phyloP scores from a whole-genome alignment of 1,284 basidiomycete species.

The Sporisorium exsertum region DNA sequence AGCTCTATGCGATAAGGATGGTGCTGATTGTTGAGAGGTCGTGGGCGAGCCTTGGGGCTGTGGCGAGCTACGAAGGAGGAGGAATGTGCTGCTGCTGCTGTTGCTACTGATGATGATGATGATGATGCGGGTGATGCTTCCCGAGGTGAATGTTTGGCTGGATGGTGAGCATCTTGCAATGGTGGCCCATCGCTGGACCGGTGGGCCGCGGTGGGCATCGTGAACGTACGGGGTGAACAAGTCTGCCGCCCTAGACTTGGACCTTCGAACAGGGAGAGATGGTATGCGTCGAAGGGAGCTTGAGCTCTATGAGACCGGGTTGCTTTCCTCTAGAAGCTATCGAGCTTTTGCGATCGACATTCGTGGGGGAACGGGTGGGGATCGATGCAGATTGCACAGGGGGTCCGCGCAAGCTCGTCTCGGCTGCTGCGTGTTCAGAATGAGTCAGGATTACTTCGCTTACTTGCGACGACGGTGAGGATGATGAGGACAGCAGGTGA shows the following conservation, averaged over 20 bases:
- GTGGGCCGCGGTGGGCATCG: constrained; percentile 49
- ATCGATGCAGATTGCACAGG: background rate
- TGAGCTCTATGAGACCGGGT: background rate
- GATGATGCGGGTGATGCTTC: constrained; percentile 6
- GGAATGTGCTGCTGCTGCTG: constrained; percentile 6
- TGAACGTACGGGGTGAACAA: background rate
- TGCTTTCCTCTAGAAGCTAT: background rate
- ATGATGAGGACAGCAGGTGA: background rate
- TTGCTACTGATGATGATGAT: constrained; percentile 16
- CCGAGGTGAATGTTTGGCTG: constrained; percentile 3
- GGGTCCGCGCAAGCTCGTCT: background rate
- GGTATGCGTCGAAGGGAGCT: background rate
- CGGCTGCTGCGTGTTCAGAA: no score
- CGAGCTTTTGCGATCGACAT: background rate
- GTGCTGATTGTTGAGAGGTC: constrained; percentile 39
- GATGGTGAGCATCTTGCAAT: constrained; percentile 12
- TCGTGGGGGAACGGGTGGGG: background rate
- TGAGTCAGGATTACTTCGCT: background rate
- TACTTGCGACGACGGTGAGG: background rate
- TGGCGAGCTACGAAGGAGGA: constrained; percentile 10
- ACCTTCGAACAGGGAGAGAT: background rate
- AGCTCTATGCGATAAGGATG: constrained; percentile 62
- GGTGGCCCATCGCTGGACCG: constrained; percentile 48
- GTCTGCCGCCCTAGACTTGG: constrained; percentile 1
- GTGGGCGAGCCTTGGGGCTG: constrained; percentile 33